phyloP scores from a whole-genome alignment of 495 filamentous ascomycete genomes.

The Staphylotrichum longicolle region DNA sequence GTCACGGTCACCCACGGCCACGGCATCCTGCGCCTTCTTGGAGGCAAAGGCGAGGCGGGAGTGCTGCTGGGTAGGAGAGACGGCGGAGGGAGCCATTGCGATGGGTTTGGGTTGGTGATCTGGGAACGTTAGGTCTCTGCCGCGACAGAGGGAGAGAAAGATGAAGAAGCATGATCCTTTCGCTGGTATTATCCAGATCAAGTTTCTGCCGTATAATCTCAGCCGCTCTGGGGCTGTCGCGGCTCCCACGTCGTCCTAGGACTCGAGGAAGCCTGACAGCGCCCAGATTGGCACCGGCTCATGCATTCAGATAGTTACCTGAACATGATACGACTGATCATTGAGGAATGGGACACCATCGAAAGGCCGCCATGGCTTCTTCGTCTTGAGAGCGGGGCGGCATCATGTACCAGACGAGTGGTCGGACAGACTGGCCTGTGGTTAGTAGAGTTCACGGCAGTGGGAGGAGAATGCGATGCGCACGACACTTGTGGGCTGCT shows the following conservation, averaged over 20 bases:
- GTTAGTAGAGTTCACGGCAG: constrained; percentile 14
- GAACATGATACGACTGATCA: constrained; percentile 32
- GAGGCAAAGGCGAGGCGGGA: constrained; percentile 32
- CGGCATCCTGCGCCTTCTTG: constrained; percentile 40
- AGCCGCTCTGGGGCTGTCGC: constrained; percentile 52
- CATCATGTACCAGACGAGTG: constrained; percentile 23
- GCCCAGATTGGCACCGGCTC: constrained; percentile 40
- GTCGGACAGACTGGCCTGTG: constrained; percentile 10
- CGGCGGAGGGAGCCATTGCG: constrained; percentile 72
- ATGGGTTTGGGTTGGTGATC: constrained; percentile 36
- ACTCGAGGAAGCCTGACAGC: neutral
- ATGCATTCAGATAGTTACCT: constrained; percentile 45
- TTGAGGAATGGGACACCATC: constrained; percentile 25
- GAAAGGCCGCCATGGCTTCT: constrained; percentile 29
- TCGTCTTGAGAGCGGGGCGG: constrained; percentile 4
- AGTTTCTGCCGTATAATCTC: constrained; percentile 96
- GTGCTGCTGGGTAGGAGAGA: constrained; percentile 28
- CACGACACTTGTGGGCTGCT: constrained; percentile 14
- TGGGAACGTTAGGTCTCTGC: constrained; percentile 37
- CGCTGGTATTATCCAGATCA: constrained; percentile 99
- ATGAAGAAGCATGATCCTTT: constrained; percentile 80
- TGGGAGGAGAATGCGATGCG: constrained; percentile 6
- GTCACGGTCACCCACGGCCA: constrained; percentile 37
- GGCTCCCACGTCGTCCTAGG: neutral
- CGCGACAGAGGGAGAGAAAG: constrained; percentile 41